Evolutionary conservation across 306 rosid genomes (phyloP).

Genomic region (Nissolia schottii): DNA sequence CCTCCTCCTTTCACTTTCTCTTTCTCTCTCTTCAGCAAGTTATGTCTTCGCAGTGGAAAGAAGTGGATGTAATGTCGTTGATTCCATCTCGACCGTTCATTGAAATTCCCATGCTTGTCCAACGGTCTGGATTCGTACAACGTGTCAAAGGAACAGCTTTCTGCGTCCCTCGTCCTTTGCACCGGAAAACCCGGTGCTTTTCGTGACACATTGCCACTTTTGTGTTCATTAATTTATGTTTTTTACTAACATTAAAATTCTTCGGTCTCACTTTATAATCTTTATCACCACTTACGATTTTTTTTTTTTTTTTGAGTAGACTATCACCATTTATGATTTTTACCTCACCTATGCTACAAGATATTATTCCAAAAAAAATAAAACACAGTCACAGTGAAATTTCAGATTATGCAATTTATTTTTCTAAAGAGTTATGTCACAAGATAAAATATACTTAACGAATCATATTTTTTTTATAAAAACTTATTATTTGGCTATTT

Average conservation of each 20-base stretch:
- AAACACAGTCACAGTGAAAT: too few relatives aligned
- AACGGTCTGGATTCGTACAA: neutral
- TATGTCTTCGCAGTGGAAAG: neutral
- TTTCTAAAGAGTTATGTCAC: too few relatives aligned
- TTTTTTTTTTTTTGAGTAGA: too few relatives aligned
- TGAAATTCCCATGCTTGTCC: conserved; percentile 20
- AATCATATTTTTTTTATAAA: too few relatives aligned
- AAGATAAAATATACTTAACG: too few relatives aligned
- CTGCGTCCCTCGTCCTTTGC: conserved; percentile 42
- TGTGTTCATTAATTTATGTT: neutral
- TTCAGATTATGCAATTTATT: too few relatives aligned
- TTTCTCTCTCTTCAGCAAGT: conserved; percentile 4
- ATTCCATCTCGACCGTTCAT: conserved; percentile 27
- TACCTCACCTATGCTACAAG: too few relatives aligned
- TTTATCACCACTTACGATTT: neutral
- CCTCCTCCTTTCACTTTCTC: neutral
- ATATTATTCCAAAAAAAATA: too few relatives aligned
- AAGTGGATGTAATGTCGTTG: conserved; percentile 4
- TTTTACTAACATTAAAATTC: conserved; percentile 10
- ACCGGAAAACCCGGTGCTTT: conserved; percentile 85
- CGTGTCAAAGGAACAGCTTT: conserved; percentile 45
- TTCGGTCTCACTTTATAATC: neutral
- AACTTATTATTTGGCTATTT: too few relatives aligned
- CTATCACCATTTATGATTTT: too few relatives aligned
- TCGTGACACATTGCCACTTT: conserved; percentile 30